Base-by-base conservation (phyloP, 768 basidiomycete species). In the Candolleomyces aberdarensis region DNA sequence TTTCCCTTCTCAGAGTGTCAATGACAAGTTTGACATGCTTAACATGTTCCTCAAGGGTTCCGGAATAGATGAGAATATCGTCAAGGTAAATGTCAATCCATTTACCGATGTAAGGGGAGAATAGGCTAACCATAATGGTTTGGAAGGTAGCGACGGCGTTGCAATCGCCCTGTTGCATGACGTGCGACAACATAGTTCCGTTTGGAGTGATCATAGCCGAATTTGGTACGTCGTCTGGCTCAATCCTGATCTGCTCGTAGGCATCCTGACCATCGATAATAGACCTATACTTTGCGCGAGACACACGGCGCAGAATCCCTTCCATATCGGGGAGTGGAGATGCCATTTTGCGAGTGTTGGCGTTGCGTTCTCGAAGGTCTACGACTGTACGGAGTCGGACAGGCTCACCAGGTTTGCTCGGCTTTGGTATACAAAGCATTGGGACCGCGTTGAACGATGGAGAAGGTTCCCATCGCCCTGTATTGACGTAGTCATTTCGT, bases 131-230 rank as follows among this genome's bases (percentile, higher is more conserved):
- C 75, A 82, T 80, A 0, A 83, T 62, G 0, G 72, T 43, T 57
- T 84, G 82, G 57, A 80, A 84, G 0, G 80, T 84, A 0, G 77
- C 68, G 0, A 77, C 79, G 0, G 76, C 75, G 62, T 83, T 82
- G 50, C 76, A 78, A 56, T 83, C 75, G 0, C 78, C 79, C 47
- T 77, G 74, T 58, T 78, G 82, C 72, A 79, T 75, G 1, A 77
- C 75, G 3, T 66, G 59, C 22, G 78, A 79, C 0, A 76, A 36
- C 60, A 75, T 77, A 0, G 75, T 78, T 0, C 81, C 78, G 39
- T 68, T 66, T 0, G 72, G 66, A 0, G 75, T 82, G 0, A 75
- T 66, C 1, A 83, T 78, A 0, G 75, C 71, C 0, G 72, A 75
- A 0, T 75, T 71, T 0, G 41, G 47, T 0, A 80, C 64, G 44